Base-by-base conservation (phyloP, 371 early-diverging fungal species). In the Mortierella sp. region DNA sequence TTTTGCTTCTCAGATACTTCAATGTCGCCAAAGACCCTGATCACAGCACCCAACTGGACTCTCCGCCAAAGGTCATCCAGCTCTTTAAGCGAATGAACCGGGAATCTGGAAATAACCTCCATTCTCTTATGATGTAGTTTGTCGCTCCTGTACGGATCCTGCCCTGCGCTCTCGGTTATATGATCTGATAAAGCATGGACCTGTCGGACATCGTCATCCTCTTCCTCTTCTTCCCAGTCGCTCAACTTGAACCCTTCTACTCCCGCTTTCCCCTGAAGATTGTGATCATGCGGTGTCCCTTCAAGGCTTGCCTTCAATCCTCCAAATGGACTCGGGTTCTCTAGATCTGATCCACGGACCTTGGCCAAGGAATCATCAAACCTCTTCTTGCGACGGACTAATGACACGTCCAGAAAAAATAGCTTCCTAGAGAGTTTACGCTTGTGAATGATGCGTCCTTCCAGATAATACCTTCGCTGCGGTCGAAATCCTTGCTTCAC, bases 321-420 rank as follows among this genome's bases (percentile, higher is more conserved):
- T n/a, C n/a, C n/a, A n/a, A n/a, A n/a, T n/a, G n/a, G n/a, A n/a
- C n/a, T n/a, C n/a, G n/a, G n/a, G n/a, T n/a, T n/a, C n/a, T n/a
- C n/a, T n/a, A n/a, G n/a, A n/a, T n/a, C n/a, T n/a, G n/a, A n/a
- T n/a, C n/a, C n/a, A n/a, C n/a, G n/a, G n/a, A n/a, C n/a, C n/a
- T n/a, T n/a, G n/a, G n/a, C n/a, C n/a, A n/a, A n/a, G n/a, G n/a
- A n/a, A n/a, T n/a, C n/a, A n/a, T n/a, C n/a, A n/a, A n/a, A n/a
- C 34, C 44, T 66, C 7, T 52, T 51, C 30, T 83, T 82, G 50
- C 79, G 81, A 8, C 80, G 69, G 1, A 50, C 39, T 5, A 80
- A 70, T 19, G 79, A 72, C 24, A 87, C 60, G 54, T 87, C 87
- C 28, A 87, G 68, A 56, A 87, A 87, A 51, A 87, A 87, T 11